Percentiles rank a stretch among this genome's conserved stretches.
These are phyloP conservation scores for Daldinia childiae DNA, from an alignment of 495 filamentous ascomycete species.

Conservation along the genomic window DNA sequence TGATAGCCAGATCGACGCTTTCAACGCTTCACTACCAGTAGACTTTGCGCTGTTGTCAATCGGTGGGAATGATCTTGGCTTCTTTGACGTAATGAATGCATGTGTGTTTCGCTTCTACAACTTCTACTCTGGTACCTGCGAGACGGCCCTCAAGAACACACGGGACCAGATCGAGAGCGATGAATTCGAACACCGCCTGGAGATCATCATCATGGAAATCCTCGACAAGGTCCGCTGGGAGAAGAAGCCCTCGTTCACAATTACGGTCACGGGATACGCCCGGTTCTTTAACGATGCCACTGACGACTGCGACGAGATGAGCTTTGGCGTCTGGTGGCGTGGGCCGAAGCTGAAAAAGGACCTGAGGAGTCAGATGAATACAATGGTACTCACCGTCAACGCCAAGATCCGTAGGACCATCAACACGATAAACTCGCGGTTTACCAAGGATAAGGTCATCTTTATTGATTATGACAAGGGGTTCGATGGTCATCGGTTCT, in stretches of 20 bases:
- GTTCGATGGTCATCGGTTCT: conserved; percentile 60
- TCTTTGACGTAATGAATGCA: conserved; percentile 58
- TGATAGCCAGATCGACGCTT: conserved; percentile 50
- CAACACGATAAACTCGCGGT: conserved; percentile 45
- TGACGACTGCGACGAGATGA: conserved; percentile 52
- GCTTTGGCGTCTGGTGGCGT: conserved; percentile 52
- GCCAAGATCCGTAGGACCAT: conserved; percentile 43
- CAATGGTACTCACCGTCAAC: conserved; percentile 52
- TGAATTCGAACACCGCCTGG: conserved; percentile 49
- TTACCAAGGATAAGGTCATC: conserved; percentile 46
- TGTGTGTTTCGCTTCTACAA: conserved; percentile 60
- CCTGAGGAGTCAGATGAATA: conserved; percentile 50
- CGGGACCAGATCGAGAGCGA: conserved; percentile 41
- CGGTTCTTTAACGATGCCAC: conserved; percentile 60
- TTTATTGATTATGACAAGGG: conserved; percentile 56
- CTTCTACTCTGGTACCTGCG: conserved; percentile 55
- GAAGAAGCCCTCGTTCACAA: conserved; percentile 48
- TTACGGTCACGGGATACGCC: conserved; percentile 59
- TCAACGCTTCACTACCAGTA: conserved; percentile 42
- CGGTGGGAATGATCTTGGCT: conserved; percentile 62
- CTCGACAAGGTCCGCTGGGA: conserved; percentile 52
- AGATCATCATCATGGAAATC: conserved; percentile 51
- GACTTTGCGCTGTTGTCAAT: conserved; percentile 56
- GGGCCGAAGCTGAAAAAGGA: conserved; percentile 49
- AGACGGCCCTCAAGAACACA: conserved; percentile 46